Percentiles rank a stretch among this genome's conserved stretches.
Conservation (phyloP, 768 basidiomycete genomes). For the Suillus ampliporus region DNA sequence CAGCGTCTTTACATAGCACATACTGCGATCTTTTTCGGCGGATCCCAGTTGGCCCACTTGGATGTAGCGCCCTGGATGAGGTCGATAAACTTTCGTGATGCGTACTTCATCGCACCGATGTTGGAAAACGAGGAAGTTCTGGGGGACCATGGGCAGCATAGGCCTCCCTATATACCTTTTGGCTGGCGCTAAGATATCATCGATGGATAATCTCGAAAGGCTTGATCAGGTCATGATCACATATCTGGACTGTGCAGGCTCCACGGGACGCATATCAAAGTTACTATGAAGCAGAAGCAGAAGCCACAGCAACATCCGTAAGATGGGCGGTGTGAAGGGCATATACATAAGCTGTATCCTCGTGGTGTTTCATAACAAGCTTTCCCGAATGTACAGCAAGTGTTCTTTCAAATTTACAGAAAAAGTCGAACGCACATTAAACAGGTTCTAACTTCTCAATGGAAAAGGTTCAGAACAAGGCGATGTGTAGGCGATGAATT, state of each 20-base stretch:
- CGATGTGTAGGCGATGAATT: too few species aligned
- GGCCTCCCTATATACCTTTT: background rate
- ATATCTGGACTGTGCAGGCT: background rate
- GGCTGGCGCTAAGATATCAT: background rate
- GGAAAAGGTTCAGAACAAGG: too few species aligned
- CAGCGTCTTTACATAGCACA: conserved; percentile 6
- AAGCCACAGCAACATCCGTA: too few species aligned
- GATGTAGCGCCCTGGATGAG: conserved; percentile 36
- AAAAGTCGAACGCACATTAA: too few species aligned
- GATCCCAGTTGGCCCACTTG: conserved; percentile 48
- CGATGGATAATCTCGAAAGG: background rate
- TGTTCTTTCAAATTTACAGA: too few species aligned
- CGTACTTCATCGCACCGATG: conserved; percentile 3
- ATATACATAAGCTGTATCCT: too few species aligned
- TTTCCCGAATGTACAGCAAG: too few species aligned
- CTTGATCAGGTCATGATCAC: background rate
- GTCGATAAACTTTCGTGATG: conserved; percentile 38
- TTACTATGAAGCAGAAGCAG: too few species aligned
- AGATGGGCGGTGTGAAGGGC: too few species aligned
- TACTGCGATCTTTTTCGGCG: conserved; percentile 37
- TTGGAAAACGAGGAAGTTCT: background rate
- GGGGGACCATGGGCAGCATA: background rate
- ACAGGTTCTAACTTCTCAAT: too few species aligned
- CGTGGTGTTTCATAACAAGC: too few species aligned
- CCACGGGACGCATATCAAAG: too few species aligned